phyloP scores from a whole-genome alignment of 805 yeast species.

The Suhomyces kilbournensis region DNA sequence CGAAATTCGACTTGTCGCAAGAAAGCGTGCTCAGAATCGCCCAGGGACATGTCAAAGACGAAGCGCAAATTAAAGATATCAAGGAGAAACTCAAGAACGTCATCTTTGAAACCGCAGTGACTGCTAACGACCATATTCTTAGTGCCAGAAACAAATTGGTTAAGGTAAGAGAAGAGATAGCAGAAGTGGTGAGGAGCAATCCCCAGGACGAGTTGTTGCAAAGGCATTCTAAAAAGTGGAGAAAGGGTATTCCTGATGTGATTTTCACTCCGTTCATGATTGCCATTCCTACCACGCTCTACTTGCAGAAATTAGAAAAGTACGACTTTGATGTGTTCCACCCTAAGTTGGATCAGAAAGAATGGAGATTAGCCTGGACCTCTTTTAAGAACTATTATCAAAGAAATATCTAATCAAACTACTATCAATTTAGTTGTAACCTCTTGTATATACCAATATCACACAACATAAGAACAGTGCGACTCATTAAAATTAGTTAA shows the following conservation, averaged over 20 bases:
- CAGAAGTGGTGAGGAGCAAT: slow-evolving; percentile 20
- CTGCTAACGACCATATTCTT: slow-evolving; percentile 77
- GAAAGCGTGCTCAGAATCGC: slow-evolving; percentile 53
- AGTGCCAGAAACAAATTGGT: slow-evolving; percentile 59
- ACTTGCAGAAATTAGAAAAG: slow-evolving; percentile 57
- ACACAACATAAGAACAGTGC: too few species aligned
- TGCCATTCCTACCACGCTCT: slow-evolving; percentile 62
- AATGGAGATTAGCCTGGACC: slow-evolving; percentile 66
- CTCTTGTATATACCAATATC: not conserved
- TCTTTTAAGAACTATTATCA: slow-evolving; percentile 48
- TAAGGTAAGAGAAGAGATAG: slow-evolving; percentile 37
- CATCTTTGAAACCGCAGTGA: slow-evolving; percentile 65
- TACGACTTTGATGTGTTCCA: slow-evolving; percentile 60
- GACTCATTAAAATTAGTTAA: too few species aligned
- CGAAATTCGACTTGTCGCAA: slow-evolving; percentile 54
- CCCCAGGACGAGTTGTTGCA: slow-evolving; percentile 22
- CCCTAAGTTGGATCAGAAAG: slow-evolving; percentile 44
- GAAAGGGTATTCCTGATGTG: slow-evolving; percentile 55
- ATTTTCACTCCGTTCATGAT: slow-evolving; percentile 66
- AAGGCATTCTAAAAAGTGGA: slow-evolving; percentile 36
- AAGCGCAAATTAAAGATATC: slow-evolving; percentile 21
- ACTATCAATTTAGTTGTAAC: slow-evolving; percentile 25
- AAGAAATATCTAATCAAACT: slow-evolving; percentile 33
- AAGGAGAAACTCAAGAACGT: slow-evolving; percentile 49
- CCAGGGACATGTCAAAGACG: slow-evolving; percentile 40